Evolutionary conservation across 177 flowering plant genomes (phyloP), one percentile per base, ranked within the genome.

Genomic region (Vitis hybrid): DNA sequence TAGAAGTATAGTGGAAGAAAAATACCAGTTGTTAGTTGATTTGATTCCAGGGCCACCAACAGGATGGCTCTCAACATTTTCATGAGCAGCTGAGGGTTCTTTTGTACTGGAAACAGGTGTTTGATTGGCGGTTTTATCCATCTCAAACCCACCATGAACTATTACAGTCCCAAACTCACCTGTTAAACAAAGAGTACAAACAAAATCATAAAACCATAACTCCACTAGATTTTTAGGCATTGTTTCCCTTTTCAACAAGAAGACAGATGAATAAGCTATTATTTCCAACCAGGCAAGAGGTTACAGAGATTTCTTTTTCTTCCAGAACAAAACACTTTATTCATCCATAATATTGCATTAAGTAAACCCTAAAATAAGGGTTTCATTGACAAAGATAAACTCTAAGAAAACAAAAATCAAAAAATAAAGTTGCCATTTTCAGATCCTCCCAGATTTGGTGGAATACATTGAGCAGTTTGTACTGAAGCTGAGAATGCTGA

Each of bases 101-200:
- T 78, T 75, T 19, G 56, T 64, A 56, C 31, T 53, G 57, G 79
- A 67, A 16, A 16, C 52, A 61, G 65, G 69, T 63, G 75, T 34
- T 60, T 71, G 67, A 71, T 50, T 52, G 45, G 67, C 66, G 54
- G 69, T 70, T 67, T 77, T 72, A 55, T 77, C 78, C 29, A 34
- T 65, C 62, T 83, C 89, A 54, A 63, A 84, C 66, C 79, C 86
- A 65, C 74, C 79, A 73, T 86, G 96, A 76, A 95, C 78, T 65
- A 95, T 80, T 9, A 91, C 71, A 69, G 98, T 95, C 48, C 93
- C 97, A 82, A 85, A 93, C 65, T 90, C 90, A 80, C 92, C 98
- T 90, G 86, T 57, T 52, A 2, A 75, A 56, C 34, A 39, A 49
- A 5, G n/a, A 13, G 19, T n/a, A 13, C 26, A 62, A 8, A 58